Conservation (phyloP, 306 rosid species). For the Acacia acuminata region DNA sequence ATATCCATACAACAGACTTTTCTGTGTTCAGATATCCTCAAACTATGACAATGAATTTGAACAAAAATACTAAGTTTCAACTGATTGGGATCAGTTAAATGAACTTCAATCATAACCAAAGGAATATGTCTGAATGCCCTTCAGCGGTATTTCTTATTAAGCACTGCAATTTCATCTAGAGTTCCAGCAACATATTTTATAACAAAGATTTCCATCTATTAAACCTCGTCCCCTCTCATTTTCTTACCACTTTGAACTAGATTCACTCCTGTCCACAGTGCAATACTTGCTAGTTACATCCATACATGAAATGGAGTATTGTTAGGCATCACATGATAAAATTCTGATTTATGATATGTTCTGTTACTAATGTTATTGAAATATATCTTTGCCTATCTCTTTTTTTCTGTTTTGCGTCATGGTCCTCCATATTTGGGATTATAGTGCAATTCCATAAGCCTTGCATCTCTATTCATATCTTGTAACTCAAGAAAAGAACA, state of each 20-base stretch:
- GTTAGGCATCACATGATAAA: not conserved
- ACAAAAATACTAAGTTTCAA: not conserved
- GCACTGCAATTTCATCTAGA: not conserved
- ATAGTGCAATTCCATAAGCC: not conserved
- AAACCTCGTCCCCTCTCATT: too few species aligned
- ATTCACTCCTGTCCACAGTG: not conserved
- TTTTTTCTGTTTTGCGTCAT: not conserved
- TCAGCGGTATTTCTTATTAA: not conserved
- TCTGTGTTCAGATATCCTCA: not conserved
- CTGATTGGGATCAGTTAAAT: not conserved
- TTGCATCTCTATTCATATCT: not conserved
- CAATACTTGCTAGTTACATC: not conserved
- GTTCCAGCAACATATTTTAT: not conserved
- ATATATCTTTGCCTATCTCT: not conserved
- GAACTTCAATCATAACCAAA: not conserved
- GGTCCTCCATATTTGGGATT: not conserved
- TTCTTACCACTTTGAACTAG: not conserved
- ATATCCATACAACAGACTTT: not conserved
- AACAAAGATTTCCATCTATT: not conserved
- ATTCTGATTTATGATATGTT: not conserved
- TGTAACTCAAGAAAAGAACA: not conserved
- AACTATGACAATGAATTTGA: not conserved
- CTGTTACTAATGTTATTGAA: not conserved
- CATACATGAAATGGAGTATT: not conserved
- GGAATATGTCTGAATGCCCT: not conserved